phyloP scores from a whole-genome alignment of 305 asterid genomes.

The Salvia sclarea region DNA sequence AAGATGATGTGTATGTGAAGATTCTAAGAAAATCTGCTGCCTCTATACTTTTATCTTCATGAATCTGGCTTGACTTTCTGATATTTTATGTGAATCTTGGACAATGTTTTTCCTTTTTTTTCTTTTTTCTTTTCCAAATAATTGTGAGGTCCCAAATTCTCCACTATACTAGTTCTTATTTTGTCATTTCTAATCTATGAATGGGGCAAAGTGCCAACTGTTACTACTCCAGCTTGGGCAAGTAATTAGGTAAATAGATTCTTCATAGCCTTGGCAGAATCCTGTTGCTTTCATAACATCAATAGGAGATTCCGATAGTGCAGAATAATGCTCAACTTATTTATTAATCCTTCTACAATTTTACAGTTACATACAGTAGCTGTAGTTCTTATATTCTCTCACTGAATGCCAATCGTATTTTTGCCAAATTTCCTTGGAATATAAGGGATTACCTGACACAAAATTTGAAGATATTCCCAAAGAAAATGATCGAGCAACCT shows the following conservation, averaged over 20 bases:
- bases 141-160: constrained; percentile 26
- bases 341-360: not conserved
- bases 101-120: not conserved
- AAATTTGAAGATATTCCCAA: not conserved
- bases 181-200: constrained; percentile 5
- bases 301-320: not conserved
- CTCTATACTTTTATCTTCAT: not conserved
- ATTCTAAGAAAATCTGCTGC: not conserved
- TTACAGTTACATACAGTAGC: not conserved
- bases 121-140: not conserved
- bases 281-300: constrained; percentile 10
- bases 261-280: constrained; percentile 1
- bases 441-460: not conserved
- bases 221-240: not conserved
- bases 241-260: constrained; percentile 21
- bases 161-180: constrained; percentile 16
- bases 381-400: not conserved
- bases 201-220: constrained; percentile 3
- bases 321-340: not conserved
- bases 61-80: constrained; percentile 20
- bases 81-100: constrained; percentile 12
- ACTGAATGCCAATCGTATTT: not conserved
- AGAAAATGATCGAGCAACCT: not conserved
- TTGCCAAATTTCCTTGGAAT: not conserved
- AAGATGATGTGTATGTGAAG: not conserved